These are phyloP conservation scores for Botrytis sinoallii DNA, from an alignment of 2,329 filamentous ascomycete species.

Conservation along the genomic window DNA sequence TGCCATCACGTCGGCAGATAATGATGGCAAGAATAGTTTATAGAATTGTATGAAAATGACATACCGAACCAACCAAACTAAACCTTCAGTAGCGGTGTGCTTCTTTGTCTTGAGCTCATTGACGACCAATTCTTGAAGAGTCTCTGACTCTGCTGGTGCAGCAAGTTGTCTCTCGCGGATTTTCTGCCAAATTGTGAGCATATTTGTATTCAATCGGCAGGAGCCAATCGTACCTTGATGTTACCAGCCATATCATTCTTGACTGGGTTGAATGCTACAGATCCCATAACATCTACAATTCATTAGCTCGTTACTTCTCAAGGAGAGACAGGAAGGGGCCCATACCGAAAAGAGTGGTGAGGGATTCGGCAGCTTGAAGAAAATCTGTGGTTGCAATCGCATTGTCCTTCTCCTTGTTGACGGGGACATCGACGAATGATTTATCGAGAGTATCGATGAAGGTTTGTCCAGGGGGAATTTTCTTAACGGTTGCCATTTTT, in stretches of 20 bases:
- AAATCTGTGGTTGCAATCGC: slow-evolving; percentile 82
- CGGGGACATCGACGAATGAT: slow-evolving; percentile 79
- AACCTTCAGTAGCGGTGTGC: slow-evolving; percentile 81
- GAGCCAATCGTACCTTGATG: slow-evolving; percentile 66
- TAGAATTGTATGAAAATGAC: slow-evolving; percentile 46
- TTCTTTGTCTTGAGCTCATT: slow-evolving; percentile 91
- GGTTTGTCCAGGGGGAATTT: slow-evolving; percentile 48
- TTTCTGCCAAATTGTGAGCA: slow-evolving; percentile 58
- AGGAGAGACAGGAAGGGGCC: background rate
- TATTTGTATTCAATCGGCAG: slow-evolving; percentile 3
- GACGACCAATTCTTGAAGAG: slow-evolving; percentile 76
- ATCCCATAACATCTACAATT: slow-evolving; percentile 56
- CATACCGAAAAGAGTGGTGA: slow-evolving; percentile 81
- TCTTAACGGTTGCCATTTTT: slow-evolving; percentile 31
- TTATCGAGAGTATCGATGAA: slow-evolving; percentile 82
- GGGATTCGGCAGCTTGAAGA: slow-evolving; percentile 82
- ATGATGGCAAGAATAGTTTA: slow-evolving; percentile 12
- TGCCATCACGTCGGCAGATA: background rate
- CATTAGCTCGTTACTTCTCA: background rate
- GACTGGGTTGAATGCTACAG: slow-evolving; percentile 80
- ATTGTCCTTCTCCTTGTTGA: slow-evolving; percentile 70
- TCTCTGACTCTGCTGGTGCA: slow-evolving; percentile 74
- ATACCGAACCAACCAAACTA: slow-evolving; percentile 87
- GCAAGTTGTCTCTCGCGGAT: slow-evolving; percentile 78
- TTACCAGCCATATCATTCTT: slow-evolving; percentile 91